Evolutionary conservation across 1,139 yeast species (phyloP), one percentile per base, ranked within the genome.

Genomic region (Taphrina sp.): DNA sequence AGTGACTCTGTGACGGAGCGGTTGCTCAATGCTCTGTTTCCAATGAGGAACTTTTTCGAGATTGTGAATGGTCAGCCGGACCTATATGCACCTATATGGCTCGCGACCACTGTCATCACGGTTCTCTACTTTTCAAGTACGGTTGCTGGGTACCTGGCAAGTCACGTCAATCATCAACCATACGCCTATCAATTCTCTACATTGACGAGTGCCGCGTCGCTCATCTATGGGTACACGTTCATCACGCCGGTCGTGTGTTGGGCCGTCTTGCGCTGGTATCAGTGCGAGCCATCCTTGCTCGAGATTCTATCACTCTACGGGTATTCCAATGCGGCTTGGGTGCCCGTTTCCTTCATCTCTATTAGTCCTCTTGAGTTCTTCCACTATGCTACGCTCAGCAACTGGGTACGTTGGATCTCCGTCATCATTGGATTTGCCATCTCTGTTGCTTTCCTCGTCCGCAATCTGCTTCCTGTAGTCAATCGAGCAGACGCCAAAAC

Each of bases 51-150:
- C 37, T 73, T 72, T 41, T 70, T 70, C 20, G 72, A 72, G 10
- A 75, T 82, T 1, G 63, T 64, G 22, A 64, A 67, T 49, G 71
- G 69, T 22, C 64, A 61, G 24, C 75, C 77, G 1, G 95, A 87
- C 65, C 70, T 87, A 53, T 87, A 86, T 65, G 95, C 95, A 0
- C 85, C 89, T 24, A 73, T 86, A 42, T 87, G 95, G 95, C 81
- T 87, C 44, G 83, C 89, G 10, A 87, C 88, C 0, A 83, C 95
- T 0, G 78, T 85, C 55, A 80, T 85, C 1, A 81, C 85, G 61
- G 73, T 82, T 39, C 74, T 86, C 68, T 87, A 86, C 70, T 83
- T 86, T 59, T 77, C 89, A 54, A 78, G 86, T 35, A 84, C 95
- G 35, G 74, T 67, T 64, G 78, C 72, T 64, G 86, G 85, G 58